Evolutionary conservation across 305 asterid species (phyloP).

Genomic region (Andrographis paniculata): DNA sequence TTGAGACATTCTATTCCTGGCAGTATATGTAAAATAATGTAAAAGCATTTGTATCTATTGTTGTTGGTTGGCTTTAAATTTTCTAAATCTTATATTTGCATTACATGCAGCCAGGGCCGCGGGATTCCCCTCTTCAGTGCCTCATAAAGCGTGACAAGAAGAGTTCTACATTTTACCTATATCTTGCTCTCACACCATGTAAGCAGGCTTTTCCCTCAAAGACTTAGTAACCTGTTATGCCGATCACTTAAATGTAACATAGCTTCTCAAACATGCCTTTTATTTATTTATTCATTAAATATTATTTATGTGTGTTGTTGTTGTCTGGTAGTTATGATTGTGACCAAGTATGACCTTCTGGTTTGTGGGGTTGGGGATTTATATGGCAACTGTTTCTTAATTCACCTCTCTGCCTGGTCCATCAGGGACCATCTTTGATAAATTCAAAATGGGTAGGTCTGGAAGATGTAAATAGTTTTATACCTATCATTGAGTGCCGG

Average conservation of each 20-base stretch:
- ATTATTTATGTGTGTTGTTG: neutral
- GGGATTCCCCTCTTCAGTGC: slow-evolving; percentile 72
- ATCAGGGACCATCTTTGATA: slow-evolving; percentile 9
- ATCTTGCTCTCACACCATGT: slow-evolving; percentile 82
- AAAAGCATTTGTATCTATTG: too few relatives aligned
- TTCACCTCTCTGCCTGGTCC: slow-evolving; percentile 8
- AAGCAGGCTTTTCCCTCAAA: slow-evolving; percentile 30
- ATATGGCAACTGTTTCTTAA: neutral
- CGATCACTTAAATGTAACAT: too few relatives aligned
- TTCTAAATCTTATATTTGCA: slow-evolving; percentile 7
- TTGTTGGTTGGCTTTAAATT: too few relatives aligned
- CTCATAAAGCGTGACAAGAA: slow-evolving; percentile 92
- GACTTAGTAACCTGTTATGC: too few relatives aligned
- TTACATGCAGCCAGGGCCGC: slow-evolving; percentile 80
- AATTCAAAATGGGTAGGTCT: slow-evolving; percentile 20
- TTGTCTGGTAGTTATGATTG: slow-evolving; percentile 3
- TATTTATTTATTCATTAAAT: neutral
- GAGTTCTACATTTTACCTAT: slow-evolving; percentile 65
- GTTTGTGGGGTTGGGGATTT: neutral
- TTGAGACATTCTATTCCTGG: too few relatives aligned
- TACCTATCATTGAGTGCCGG: slow-evolving; percentile 10
- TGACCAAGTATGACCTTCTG: slow-evolving; percentile 6
- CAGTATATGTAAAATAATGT: too few relatives aligned
- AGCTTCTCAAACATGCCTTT: too few relatives aligned
- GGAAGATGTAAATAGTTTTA: slow-evolving; percentile 6